Evolutionary conservation across 1,284 basidiomycete genomes (phyloP).

Genomic region (Wolfiporia cocos): DNA sequence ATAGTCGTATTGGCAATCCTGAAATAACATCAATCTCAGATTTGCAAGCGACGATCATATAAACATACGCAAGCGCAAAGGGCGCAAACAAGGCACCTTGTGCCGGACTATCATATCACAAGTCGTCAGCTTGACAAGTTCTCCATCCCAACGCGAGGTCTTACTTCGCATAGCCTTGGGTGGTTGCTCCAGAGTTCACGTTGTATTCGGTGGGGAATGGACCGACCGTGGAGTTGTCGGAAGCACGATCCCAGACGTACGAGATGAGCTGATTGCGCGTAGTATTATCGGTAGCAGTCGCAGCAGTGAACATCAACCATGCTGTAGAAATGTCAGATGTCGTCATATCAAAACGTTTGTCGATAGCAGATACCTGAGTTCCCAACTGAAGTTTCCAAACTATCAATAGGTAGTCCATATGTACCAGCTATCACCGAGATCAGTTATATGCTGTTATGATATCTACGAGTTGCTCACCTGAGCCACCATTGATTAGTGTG

Average conservation of each 20-base stretch:
- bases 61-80: constrained; percentile 17
- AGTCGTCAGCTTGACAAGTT: not conserved
- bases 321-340: constrained; percentile 10
- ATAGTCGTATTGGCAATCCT: constrained; percentile 15
- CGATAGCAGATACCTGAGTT: not conserved
- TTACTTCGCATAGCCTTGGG: constrained; percentile 15
- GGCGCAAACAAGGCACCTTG: constrained; percentile 18
- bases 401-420: constrained; percentile 14
- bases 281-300: constrained; percentile 11
- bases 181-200: constrained; percentile 6
- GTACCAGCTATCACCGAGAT: not conserved
- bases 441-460: not conserved
- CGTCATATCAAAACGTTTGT: not conserved
- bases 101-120: constrained; percentile 9
- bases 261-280: constrained; percentile 17
- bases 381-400: constrained; percentile 1
- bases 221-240: constrained; percentile 15
- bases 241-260: constrained; percentile 15
- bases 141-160: not conserved
- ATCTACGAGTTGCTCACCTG: constrained; percentile 2
- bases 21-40: not conserved
- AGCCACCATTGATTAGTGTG: not conserved
- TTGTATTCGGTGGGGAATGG: constrained; percentile 17
- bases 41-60: not conserved
- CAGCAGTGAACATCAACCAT: constrained; percentile 21